Evolutionary conservation across 2,329 filamentous ascomycete species (phyloP).

Genomic region (Byssothecium circinans): DNA sequence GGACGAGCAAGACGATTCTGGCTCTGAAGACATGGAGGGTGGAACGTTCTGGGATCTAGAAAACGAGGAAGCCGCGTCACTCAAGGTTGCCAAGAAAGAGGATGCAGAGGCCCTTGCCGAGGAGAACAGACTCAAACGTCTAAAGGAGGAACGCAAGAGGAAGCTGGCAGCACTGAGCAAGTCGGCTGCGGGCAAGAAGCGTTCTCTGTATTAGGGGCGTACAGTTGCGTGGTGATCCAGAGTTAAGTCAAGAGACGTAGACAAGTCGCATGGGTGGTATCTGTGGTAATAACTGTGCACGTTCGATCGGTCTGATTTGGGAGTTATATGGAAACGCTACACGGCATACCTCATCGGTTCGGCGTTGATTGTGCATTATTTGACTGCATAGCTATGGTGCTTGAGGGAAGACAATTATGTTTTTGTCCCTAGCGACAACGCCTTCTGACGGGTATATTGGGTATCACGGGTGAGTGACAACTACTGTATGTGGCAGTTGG

Average conservation of each 20-base stretch:
- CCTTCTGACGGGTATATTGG: constrained; percentile 19
- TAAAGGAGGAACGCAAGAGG: constrained; percentile 42
- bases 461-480: neutral
- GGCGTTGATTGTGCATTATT: constrained; percentile 21
- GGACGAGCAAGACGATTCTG: constrained; percentile 66
- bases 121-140: constrained; percentile 45
- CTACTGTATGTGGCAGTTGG: neutral
- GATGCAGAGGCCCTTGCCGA: constrained; percentile 66
- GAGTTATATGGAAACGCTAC: constrained; percentile 29
- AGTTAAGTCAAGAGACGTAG: constrained; percentile 7
- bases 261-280: neutral
- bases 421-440: constrained; percentile 15
- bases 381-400: constrained; percentile 37
- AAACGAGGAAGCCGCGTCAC: constrained; percentile 66
- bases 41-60: constrained; percentile 70
- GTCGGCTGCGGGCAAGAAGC: constrained; percentile 34
- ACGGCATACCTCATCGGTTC: constrained; percentile 30
- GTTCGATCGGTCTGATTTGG: constrained; percentile 9
- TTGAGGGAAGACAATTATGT: constrained; percentile 13
- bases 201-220: constrained; percentile 19
- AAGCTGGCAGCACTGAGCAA: constrained; percentile 34
- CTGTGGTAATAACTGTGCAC: neutral
- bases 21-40: constrained; percentile 79
- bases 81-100: constrained; percentile 65
- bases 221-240: neutral